phyloP scores from a whole-genome alignment of 2,329 filamentous ascomycete species.

The Capronia americana region DNA sequence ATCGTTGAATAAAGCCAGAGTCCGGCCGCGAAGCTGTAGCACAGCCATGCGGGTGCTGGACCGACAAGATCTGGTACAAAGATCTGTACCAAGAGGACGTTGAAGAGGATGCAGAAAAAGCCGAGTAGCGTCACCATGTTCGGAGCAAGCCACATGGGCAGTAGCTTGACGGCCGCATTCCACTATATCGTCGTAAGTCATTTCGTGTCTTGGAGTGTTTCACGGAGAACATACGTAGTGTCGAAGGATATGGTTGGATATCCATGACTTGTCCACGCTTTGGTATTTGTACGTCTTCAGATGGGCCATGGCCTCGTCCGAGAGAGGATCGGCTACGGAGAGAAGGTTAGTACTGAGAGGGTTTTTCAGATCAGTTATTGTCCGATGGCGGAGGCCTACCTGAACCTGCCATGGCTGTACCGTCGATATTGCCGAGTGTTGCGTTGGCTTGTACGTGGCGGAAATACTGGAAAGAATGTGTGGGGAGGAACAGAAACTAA shows the following conservation, averaged over 20 bases:
- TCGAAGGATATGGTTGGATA: constrained; percentile 90
- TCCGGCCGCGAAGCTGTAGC: constrained; percentile 93
- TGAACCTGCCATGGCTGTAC: constrained; percentile 15
- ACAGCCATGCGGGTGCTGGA: constrained; percentile 87
- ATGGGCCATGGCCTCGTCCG: constrained; percentile 87
- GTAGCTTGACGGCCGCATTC: constrained; percentile 90
- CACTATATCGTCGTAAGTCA: constrained; percentile 64
- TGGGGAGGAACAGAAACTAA: neutral
- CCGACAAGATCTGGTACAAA: constrained; percentile 90
- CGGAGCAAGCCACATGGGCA: constrained; percentile 95
- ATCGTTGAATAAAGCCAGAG: constrained; percentile 99
- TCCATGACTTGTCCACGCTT: constrained; percentile 90
- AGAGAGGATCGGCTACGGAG: constrained; percentile 63
- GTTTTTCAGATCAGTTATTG: constrained; percentile 38
- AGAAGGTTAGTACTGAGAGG: constrained; percentile 6
- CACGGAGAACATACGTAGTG: constrained; percentile 74
- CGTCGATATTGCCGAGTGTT: neutral
- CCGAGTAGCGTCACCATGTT: constrained; percentile 97
- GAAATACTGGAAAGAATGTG: constrained; percentile 4
- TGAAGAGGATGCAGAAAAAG: constrained; percentile 90
- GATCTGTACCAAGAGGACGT: constrained; percentile 76
- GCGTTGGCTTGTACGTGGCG: neutral
- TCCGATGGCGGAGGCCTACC: constrained; percentile 42
- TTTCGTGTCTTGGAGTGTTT: constrained; percentile 13
- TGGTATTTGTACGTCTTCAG: constrained; percentile 98